Percentiles rank a stretch among this genome's conserved stretches.
Conservation (phyloP, 441 rosid genomes). For the Geranium incanum region DNA sequence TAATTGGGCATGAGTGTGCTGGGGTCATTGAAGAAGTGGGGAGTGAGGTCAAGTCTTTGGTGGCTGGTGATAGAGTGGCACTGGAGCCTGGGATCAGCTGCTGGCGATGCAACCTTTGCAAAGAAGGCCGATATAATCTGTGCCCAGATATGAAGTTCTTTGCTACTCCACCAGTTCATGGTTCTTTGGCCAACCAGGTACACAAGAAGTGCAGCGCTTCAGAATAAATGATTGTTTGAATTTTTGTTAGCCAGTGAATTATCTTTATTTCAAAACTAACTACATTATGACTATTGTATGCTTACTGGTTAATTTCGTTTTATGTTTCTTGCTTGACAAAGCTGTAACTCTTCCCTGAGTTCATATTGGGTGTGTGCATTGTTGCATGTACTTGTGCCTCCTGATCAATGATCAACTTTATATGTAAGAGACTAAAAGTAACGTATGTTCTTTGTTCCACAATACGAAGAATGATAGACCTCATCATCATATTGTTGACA, state of each 20-base stretch:
- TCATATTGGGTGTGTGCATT: too few relatives aligned
- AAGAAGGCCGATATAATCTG: constrained; percentile 71
- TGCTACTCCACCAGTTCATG: constrained; percentile 81
- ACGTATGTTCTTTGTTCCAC: too few relatives aligned
- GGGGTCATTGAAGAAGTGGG: constrained; percentile 81
- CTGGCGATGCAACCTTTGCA: constrained; percentile 63
- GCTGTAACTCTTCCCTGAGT: too few relatives aligned
- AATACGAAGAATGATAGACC: too few relatives aligned
- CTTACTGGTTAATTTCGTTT: too few relatives aligned
- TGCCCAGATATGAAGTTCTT: constrained; percentile 90
- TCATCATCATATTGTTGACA: too few relatives aligned
- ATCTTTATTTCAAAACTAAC: neutral
- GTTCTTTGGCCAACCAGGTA: constrained; percentile 83
- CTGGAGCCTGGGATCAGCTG: constrained; percentile 88
- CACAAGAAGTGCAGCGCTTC: constrained; percentile 7
- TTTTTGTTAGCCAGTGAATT: neutral
- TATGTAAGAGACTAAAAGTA: too few relatives aligned
- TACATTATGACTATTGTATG: too few relatives aligned
- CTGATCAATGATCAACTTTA: too few relatives aligned
- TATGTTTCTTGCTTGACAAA: too few relatives aligned
- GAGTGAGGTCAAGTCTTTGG: constrained; percentile 50
- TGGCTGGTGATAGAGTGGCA: constrained; percentile 66
- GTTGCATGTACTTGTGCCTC: too few relatives aligned
- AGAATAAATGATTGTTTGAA: neutral
- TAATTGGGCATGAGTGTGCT: constrained; percentile 89